Evolutionary conservation across 768 basidiomycete genomes (phyloP).

Genomic region (Termitomyces eurrhizus): DNA sequence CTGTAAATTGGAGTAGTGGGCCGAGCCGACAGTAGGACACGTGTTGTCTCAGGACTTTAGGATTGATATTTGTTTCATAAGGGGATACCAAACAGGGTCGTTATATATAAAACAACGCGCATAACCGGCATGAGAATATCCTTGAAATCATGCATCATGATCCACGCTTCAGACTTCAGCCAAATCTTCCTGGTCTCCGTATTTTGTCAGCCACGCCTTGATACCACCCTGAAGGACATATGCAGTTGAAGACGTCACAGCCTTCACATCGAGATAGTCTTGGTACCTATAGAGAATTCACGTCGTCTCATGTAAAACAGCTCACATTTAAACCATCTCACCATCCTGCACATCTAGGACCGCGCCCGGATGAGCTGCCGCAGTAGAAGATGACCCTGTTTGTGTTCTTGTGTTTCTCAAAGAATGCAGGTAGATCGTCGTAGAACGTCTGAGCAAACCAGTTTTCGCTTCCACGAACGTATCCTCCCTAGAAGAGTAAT

Average conservation of each 20-base stretch:
- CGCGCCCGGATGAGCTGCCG: constrained; percentile 46
- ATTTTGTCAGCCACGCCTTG: constrained; percentile 36
- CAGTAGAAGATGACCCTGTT: constrained; percentile 52
- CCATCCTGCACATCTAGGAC: constrained; percentile 55
- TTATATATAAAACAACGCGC: no score
- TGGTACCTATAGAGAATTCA: constrained; percentile 37
- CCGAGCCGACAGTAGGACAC: not conserved
- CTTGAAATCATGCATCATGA: not conserved
- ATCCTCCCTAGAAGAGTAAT: constrained; percentile 39
- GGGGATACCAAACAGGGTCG: not conserved
- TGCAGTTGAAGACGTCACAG: constrained; percentile 30
- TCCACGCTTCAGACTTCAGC: constrained; percentile 18
- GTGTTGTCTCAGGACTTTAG: not conserved
- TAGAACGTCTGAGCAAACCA: constrained; percentile 49
- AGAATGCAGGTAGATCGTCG: constrained; percentile 37
- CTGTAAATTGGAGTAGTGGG: not conserved
- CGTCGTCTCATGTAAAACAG: not conserved
- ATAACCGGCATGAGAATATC: no score
- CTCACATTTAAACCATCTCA: constrained; percentile 19
- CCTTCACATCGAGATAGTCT: constrained; percentile 35
- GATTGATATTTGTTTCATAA: not conserved
- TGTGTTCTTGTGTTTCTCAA: constrained; percentile 34
- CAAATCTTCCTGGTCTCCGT: constrained; percentile 24
- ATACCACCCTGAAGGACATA: constrained; percentile 41
- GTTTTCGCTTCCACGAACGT: constrained; percentile 48